phyloP scores from a whole-genome alignment of 2,329 filamentous ascomycete genomes.

The Endocalyx cinctus region DNA sequence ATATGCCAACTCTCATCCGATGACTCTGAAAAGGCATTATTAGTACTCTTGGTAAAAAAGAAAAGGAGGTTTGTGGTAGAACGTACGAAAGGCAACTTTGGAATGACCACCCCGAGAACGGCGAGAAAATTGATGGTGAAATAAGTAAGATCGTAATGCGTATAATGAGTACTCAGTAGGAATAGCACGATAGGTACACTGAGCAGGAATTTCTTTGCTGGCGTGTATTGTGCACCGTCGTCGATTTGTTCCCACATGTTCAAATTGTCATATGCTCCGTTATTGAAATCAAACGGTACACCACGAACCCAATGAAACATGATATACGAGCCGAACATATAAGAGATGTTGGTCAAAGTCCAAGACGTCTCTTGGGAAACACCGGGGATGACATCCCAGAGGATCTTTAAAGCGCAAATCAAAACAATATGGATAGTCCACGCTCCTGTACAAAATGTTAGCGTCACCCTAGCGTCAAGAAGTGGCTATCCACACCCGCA shows the following conservation, averaged over 20 bases:
- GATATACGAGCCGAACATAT: constrained; percentile 97
- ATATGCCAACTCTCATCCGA: constrained; percentile 71
- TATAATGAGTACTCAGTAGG: constrained; percentile 96
- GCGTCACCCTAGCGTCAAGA: constrained; percentile 5
- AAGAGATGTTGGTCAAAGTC: constrained; percentile 97
- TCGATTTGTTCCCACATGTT: constrained; percentile 99
- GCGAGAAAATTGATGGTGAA: constrained; percentile 97
- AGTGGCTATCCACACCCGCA: constrained; percentile 1
- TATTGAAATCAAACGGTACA: constrained; percentile 98
- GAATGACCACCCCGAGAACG: constrained; percentile 87
- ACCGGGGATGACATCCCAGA: constrained; percentile 94
- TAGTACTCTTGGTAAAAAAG: constrained; percentile 10
- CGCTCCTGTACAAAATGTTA: constrained; percentile 58
- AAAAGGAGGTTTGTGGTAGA: constrained; percentile 2
- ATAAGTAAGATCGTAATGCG: constrained; percentile 94
- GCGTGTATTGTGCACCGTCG: constrained; percentile 97
- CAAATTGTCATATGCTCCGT: constrained; percentile 95
- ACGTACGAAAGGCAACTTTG: constrained; percentile 91
- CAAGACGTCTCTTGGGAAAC: constrained; percentile 97
- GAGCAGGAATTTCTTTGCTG: constrained; percentile 96
- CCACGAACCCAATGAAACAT: constrained; percentile 99
- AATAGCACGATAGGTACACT: constrained; percentile 93
- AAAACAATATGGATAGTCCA: constrained; percentile 97
- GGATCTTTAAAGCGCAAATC: constrained; percentile 86
- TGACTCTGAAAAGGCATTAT: constrained; percentile 56